Evolutionary conservation across 768 basidiomycete species (phyloP), one percentile per base, ranked within the genome.

Genomic region (Gloeophyllum trabeum): DNA sequence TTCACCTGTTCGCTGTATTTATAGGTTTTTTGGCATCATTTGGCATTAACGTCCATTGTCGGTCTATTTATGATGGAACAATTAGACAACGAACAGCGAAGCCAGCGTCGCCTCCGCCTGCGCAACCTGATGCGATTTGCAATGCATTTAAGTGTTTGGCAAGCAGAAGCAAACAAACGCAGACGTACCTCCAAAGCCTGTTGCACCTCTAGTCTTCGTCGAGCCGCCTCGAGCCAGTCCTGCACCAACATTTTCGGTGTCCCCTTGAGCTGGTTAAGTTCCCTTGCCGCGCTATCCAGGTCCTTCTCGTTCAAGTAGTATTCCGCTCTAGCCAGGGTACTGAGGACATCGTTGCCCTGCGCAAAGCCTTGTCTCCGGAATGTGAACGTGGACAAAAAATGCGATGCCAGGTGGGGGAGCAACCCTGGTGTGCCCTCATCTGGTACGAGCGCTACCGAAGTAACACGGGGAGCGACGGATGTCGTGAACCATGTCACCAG

Each of bases 151-250:
- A 24, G 25, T 39, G 19, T 16, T 16, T 24, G 42, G 6, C 39
- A 18, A 39, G 24, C 41, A 41, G 20, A 35, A 28, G 12, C 0
- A 32, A 38, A 36, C 39, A 14, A 22, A 28, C n/a, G 26, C 3
- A 10, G 25, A 42, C 51, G 43, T 51, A 88, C 89, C 69, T 93
- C 84, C 50, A 99, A 60, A 32, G 91, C 88, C 60, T 97, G 94
- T 58, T 87, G 71, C 24, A 96, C 91, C 62, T 96, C 90, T 46
- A 99, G 60, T 57, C 92, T 72, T 55, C 75, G 69, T 49, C 94
- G 70, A 6, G 91, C 92, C 51, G 89, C 91, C 51, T 80, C 78
- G 30, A 99, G 64, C 96, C 94, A 99, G 61, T 98, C 94, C 25
- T 69, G 63, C 41, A 87, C 52, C 35, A 94, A 56, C 41, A 71